Evolutionary conservation across 768 basidiomycete genomes (phyloP).

Genomic region (Kwoniella sp.): DNA sequence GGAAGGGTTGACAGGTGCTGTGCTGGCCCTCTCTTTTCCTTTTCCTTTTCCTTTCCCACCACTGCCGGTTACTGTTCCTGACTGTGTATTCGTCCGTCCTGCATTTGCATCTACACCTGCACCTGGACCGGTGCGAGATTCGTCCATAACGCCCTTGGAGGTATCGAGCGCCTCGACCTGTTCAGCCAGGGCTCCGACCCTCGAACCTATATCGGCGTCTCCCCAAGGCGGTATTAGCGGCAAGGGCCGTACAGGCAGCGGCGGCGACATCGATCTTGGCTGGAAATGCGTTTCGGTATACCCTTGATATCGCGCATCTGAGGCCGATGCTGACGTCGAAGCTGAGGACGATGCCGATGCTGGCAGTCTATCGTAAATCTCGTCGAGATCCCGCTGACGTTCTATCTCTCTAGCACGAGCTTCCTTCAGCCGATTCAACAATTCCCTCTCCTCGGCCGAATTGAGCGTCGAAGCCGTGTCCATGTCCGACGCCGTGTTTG

Average conservation of each 20-base stretch:
- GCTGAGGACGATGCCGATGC: neutral
- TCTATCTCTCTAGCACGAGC: neutral
- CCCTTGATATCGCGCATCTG: constrained; percentile 11
- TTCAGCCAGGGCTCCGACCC: neutral
- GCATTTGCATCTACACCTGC: no score
- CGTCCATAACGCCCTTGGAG: neutral
- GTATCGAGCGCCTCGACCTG: neutral
- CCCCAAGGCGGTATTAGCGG: neutral
- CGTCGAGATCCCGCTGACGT: neutral
- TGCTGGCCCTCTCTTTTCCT: neutral
- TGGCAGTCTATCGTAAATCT: neutral
- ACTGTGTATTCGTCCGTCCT: no score
- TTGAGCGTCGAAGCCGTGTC: neutral
- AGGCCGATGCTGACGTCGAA: neutral
- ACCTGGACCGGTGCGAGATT: neutral
- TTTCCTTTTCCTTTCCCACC: neutral
- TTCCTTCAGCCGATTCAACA: neutral
- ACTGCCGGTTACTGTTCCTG: no score
- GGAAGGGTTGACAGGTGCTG: neutral
- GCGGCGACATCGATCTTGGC: neutral
- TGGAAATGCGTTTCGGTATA: constrained; percentile 2
- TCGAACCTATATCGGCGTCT: neutral
- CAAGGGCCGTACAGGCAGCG: no score
- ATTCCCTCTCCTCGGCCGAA: neutral
- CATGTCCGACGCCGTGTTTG: neutral